phyloP scores from a whole-genome alignment of 805 yeast genomes.

The Metschnikowia peoriensis region DNA sequence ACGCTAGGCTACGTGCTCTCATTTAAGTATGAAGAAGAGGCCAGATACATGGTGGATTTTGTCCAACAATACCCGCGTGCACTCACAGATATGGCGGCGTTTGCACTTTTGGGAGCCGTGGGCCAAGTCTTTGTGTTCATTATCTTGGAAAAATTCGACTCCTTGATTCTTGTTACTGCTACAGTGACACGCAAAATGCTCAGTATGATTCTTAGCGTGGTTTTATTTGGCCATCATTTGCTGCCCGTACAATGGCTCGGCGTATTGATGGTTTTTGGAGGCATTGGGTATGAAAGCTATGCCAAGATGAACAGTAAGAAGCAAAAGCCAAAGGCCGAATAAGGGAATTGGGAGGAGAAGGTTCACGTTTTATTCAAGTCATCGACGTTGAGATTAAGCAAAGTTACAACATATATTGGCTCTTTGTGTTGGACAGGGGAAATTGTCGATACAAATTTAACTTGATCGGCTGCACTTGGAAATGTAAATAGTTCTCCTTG shows the following conservation, averaged over 20 bases:
- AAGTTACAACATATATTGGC: too few relatives aligned
- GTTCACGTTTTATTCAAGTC: not conserved
- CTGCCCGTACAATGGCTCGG: constrained; percentile 72
- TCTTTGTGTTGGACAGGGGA: too few relatives aligned
- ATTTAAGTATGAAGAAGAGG: constrained; percentile 45
- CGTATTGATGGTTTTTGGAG: constrained; percentile 74
- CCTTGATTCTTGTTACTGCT: constrained; percentile 81
- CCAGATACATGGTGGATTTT: constrained; percentile 49
- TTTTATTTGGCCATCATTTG: constrained; percentile 80
- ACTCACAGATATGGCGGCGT: constrained; percentile 56
- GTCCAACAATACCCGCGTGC: constrained; percentile 52
- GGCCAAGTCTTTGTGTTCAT: constrained; percentile 94
- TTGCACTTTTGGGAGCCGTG: constrained; percentile 77
- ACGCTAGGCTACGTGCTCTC: constrained; percentile 49
- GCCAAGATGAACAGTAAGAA: constrained; percentile 21
- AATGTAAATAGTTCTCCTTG: too few relatives aligned
- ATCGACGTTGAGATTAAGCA: too few relatives aligned
- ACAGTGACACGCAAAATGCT: constrained; percentile 96
- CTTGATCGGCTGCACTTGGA: too few relatives aligned
- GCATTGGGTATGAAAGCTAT: constrained; percentile 76
- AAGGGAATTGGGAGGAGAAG: not conserved
- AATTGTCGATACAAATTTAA: too few relatives aligned
- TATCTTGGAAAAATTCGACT: constrained; percentile 81
- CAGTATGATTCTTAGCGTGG: constrained; percentile 87
- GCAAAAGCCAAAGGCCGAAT: constrained; percentile 1